These are phyloP conservation scores for Phytomonas sp. DNA, from an alignment of 208 protist genomes.

Conservation along the genomic window DNA sequence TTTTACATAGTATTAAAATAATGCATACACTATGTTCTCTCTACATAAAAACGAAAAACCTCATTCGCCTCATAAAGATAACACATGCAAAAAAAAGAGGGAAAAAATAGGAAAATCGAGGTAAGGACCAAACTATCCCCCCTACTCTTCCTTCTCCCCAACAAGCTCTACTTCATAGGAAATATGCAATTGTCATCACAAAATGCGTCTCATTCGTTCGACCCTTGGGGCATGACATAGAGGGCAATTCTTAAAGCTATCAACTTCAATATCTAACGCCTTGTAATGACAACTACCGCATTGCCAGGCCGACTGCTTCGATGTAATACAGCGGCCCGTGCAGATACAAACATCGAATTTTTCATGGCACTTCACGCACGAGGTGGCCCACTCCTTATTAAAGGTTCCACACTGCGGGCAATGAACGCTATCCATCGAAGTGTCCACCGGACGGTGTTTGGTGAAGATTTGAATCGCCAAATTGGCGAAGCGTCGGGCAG, in stretches of 20 bases:
- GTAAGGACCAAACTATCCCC: background rate
- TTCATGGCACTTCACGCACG: slow-evolving; percentile 76
- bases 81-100: slow-evolving; percentile 16
- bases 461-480: slow-evolving; percentile 90
- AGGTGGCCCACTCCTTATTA: slow-evolving; percentile 87
- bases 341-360: slow-evolving; percentile 84
- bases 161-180: background rate
- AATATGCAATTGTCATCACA: slow-evolving; percentile 13
- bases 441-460: slow-evolving; percentile 76
- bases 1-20: background rate
- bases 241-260: slow-evolving; percentile 81
- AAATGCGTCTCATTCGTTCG: slow-evolving; percentile 23
- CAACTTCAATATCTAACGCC: slow-evolving; percentile 63
- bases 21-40: background rate
- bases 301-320: slow-evolving; percentile 58
- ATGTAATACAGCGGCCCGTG: slow-evolving; percentile 69
- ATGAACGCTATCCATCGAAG: slow-evolving; percentile 48
- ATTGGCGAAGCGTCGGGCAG: slow-evolving; percentile 75
- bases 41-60: slow-evolving; percentile 11
- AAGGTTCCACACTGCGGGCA: slow-evolving; percentile 81
- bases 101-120: slow-evolving; percentile 6
- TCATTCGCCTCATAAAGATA: slow-evolving; percentile 3
- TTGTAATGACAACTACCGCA: slow-evolving; percentile 82
- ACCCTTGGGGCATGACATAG: slow-evolving; percentile 85
- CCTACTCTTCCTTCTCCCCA: background rate